Conservation (phyloP, 2,329 filamentous ascomycete genomes). For the Phyllosticta capitalensis region DNA sequence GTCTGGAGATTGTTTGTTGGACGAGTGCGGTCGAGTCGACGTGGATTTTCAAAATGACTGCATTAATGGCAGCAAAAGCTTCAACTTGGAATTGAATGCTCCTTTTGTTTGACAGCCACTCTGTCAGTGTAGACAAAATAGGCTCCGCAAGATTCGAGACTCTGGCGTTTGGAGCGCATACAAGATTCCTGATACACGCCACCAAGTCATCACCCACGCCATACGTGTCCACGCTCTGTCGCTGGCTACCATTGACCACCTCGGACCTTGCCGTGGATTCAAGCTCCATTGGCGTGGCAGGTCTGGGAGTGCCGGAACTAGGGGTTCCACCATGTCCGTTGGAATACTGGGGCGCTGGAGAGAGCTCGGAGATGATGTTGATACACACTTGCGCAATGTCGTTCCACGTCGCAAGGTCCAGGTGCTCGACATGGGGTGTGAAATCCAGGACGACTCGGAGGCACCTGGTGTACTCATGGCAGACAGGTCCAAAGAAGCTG, state of each 20-base stretch:
- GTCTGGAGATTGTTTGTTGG: slow-evolving; percentile 46
- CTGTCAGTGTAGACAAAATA: slow-evolving; percentile 48
- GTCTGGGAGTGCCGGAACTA: slow-evolving; percentile 9
- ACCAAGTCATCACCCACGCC: slow-evolving; percentile 34
- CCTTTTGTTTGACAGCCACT: slow-evolving; percentile 52
- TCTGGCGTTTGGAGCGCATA: slow-evolving; percentile 59
- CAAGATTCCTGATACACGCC: slow-evolving; percentile 55
- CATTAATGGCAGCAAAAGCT: slow-evolving; percentile 68
- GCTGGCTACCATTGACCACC: background rate
- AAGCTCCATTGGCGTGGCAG: background rate
- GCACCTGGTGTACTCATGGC: slow-evolving; percentile 69
- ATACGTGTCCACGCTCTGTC: slow-evolving; percentile 13
- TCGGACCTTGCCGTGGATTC: slow-evolving; percentile 15
- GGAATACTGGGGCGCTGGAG: slow-evolving; percentile 17
- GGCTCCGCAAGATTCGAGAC: slow-evolving; percentile 46
- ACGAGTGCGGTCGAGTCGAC: slow-evolving; percentile 60
- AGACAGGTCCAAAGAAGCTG: slow-evolving; percentile 57
- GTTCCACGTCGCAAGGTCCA: slow-evolving; percentile 61
- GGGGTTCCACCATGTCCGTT: slow-evolving; percentile 18
- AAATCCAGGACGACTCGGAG: slow-evolving; percentile 61
- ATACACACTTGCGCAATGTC: slow-evolving; percentile 62
- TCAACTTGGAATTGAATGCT: slow-evolving; percentile 57
- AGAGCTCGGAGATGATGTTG: slow-evolving; percentile 42
- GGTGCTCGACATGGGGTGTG: slow-evolving; percentile 69
- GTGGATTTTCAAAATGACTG: slow-evolving; percentile 54